These are phyloP conservation scores for Salix caprea DNA, from an alignment of 345 rosid species.

Conservation along the genomic window DNA sequence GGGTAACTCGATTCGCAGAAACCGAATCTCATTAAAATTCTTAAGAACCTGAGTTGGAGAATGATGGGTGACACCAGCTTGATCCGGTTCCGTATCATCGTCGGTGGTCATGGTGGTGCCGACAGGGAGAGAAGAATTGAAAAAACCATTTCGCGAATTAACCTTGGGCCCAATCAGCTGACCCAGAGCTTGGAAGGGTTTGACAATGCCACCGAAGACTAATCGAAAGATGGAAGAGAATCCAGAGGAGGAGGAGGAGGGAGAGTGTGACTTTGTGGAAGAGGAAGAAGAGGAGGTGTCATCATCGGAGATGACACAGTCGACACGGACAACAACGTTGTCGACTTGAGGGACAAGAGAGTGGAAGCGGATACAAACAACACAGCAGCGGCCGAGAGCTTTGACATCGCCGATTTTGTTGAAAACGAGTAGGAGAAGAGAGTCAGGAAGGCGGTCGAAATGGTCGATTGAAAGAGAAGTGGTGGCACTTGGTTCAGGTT, in stretches of 20 bases:
- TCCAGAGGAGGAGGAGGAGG: constrained; percentile 9
- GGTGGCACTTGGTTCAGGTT: neutral
- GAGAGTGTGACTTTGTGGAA: constrained; percentile 51
- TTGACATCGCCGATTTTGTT: constrained; percentile 89
- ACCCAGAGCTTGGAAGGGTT: constrained; percentile 72
- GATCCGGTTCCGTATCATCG: constrained; percentile 59
- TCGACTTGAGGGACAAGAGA: constrained; percentile 76
- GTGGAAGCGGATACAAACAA: constrained; percentile 72
- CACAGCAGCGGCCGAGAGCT: constrained; percentile 87
- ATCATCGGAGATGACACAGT: constrained; percentile 90
- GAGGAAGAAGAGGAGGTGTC: constrained; percentile 39
- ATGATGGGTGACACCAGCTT: constrained; percentile 82
- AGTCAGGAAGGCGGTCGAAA: constrained; percentile 82
- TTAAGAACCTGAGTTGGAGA: constrained; percentile 89
- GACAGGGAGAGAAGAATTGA: constrained; percentile 24
- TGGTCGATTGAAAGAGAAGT: constrained; percentile 42
- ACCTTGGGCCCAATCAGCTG: constrained; percentile 56
- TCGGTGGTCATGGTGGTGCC: constrained; percentile 23
- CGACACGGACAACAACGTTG: constrained; percentile 81
- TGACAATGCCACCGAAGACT: constrained; percentile 62
- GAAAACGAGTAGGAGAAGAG: constrained; percentile 69
- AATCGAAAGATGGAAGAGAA: constrained; percentile 50
- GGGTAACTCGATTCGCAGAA: constrained; percentile 77
- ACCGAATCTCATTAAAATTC: constrained; percentile 86
- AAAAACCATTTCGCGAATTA: constrained; percentile 1